These are phyloP conservation scores for Balansia obtecta DNA, from an alignment of 2,329 filamentous ascomycete species.

Conservation along the genomic window DNA sequence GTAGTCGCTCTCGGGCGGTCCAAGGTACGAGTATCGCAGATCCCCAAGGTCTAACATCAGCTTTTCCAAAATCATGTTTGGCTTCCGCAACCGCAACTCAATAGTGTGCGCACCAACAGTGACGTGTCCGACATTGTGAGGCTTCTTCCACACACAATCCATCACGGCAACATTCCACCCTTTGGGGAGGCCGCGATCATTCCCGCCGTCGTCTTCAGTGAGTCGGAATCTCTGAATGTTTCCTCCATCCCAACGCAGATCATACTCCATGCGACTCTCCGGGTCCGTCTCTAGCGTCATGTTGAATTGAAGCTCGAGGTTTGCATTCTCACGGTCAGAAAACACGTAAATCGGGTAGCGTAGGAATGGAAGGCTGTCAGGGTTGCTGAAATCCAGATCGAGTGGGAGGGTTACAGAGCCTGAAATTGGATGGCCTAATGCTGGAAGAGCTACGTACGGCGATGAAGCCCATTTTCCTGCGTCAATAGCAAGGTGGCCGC, in stretches of 20 bases:
- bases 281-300: constrained; percentile 38
- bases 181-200: constrained; percentile 27
- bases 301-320: constrained; percentile 23
- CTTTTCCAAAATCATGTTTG: constrained; percentile 26
- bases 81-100: constrained; percentile 17
- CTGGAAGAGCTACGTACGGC: constrained; percentile 17
- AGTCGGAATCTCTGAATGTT: constrained; percentile 18
- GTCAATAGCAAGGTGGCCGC: constrained; percentile 22
- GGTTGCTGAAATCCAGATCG: constrained; percentile 8
- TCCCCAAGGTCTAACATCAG: constrained; percentile 21
- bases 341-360: constrained; percentile 21
- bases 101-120: constrained; percentile 17
- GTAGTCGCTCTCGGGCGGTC: constrained; percentile 19
- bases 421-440: constrained; percentile 16
- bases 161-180: constrained; percentile 37
- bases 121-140: constrained; percentile 16
- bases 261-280: constrained; percentile 33
- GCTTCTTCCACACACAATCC: constrained; percentile 35
- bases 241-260: constrained; percentile 32
- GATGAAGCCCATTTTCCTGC: constrained; percentile 13
- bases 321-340: constrained; percentile 11
- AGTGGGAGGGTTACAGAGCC: constrained; percentile 12
- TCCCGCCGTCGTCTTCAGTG: constrained; percentile 14
- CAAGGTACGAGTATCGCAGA: constrained; percentile 22
- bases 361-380: constrained; percentile 11